These are phyloP conservation scores for Akebia trifoliata DNA, from an alignment of 164 flowering plant genomes.

Conservation along the genomic window DNA sequence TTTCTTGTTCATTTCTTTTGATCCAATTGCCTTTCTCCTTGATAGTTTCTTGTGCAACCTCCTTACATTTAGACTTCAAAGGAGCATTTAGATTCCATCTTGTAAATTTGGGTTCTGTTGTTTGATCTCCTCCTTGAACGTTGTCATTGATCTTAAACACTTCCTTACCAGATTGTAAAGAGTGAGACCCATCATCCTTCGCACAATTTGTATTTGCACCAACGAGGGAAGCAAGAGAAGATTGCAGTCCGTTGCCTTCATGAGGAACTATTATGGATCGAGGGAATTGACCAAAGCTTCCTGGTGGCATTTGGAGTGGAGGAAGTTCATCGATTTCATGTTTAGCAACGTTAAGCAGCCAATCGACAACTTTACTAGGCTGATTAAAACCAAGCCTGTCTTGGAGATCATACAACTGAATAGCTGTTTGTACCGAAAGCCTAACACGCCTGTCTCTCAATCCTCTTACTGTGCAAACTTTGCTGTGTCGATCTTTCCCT, in stretches of 20 bases:
- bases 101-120: conserved; percentile 14
- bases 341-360: conserved; percentile 71
- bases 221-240: conserved; percentile 12
- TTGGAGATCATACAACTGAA: conserved; percentile 86
- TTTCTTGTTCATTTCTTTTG: conserved; percentile 25
- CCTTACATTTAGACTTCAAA: conserved; percentile 28
- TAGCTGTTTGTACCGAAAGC: conserved; percentile 80
- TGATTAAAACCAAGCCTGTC: conserved; percentile 76
- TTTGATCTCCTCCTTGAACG: conserved; percentile 22
- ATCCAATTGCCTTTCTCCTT: conserved; percentile 21
- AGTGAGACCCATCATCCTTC: conserved; percentile 10
- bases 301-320: conserved; percentile 56
- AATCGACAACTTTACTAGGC: conserved; percentile 85
- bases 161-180: conserved; percentile 14
- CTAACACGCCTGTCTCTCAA: conserved; percentile 78
- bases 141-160: conserved; percentile 15
- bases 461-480: conserved; percentile 79
- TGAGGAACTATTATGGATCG: conserved; percentile 25
- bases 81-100: conserved; percentile 24
- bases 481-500: conserved; percentile 89
- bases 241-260: conserved; percentile 19
- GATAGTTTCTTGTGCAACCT: conserved; percentile 15
- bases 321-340: conserved; percentile 71
- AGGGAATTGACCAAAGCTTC: conserved; percentile 28
- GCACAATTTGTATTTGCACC: conserved; percentile 5